Evolutionary conservation across 2,329 filamentous ascomycete genomes (phyloP).

Genomic region (Colletotrichum gloeosporioides): DNA sequence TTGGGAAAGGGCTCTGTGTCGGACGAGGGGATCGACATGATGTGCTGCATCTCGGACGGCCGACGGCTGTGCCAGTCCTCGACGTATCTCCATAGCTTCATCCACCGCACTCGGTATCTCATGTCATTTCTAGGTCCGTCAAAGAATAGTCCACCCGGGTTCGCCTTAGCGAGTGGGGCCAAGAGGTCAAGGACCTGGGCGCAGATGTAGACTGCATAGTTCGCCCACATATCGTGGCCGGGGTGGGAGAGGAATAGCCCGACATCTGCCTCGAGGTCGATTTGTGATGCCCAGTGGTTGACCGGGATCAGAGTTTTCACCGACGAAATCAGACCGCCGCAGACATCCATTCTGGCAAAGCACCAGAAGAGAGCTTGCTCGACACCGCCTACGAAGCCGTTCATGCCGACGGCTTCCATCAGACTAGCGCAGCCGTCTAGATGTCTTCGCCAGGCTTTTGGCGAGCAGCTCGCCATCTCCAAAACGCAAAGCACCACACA

Average conservation of each 20-base stretch:
- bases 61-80: conserved; percentile 52
- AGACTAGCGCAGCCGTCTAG: conserved; percentile 63
- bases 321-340: conserved; percentile 61
- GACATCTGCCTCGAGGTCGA: conserved; percentile 33
- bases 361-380: conserved; percentile 64
- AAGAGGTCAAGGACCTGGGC: conserved; percentile 51
- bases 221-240: conserved; percentile 59
- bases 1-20: conserved; percentile 52
- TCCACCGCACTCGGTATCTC: conserved; percentile 42
- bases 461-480: conserved; percentile 47
- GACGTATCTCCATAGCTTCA: conserved; percentile 54
- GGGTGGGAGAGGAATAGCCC: conserved; percentile 40
- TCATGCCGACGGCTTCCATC: conserved; percentile 56
- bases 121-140: conserved; percentile 12
- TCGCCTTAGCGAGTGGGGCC: conserved; percentile 39
- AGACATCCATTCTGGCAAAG: conserved; percentile 64
- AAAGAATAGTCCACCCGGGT: conserved; percentile 44
- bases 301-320: conserved; percentile 55
- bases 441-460: conserved; percentile 58
- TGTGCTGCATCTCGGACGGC: conserved; percentile 50
- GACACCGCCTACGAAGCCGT: conserved; percentile 57
- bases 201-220: conserved; percentile 63
- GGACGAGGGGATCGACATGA: conserved; percentile 39
- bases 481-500: conserved; percentile 44
- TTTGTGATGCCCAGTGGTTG: conserved; percentile 47